These are phyloP conservation scores for Calophaca sinica DNA, from an alignment of 306 rosid genomes.

Conservation along the genomic window DNA sequence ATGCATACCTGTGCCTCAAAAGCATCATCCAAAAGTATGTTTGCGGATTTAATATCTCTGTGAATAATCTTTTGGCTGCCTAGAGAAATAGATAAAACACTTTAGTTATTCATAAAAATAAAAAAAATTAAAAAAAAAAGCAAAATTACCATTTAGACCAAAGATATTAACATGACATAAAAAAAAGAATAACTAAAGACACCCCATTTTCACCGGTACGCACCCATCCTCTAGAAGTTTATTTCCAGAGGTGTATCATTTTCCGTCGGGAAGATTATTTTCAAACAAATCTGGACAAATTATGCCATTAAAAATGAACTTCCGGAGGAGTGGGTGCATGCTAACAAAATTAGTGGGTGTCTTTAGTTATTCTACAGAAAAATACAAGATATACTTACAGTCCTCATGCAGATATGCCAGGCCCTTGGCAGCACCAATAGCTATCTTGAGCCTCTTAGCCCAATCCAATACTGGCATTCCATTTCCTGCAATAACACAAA, in stretches of 20 bases:
- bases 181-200: too few relatives aligned
- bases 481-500: constrained; percentile 50
- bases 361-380: not conserved
- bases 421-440: constrained; percentile 92
- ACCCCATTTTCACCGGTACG: too few relatives aligned
- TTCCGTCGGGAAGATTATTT: too few relatives aligned
- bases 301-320: too few relatives aligned
- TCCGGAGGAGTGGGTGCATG: too few relatives aligned
- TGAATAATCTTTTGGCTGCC: constrained; percentile 97
- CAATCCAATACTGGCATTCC: constrained; percentile 81
- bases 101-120: constrained; percentile 42
- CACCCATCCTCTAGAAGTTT: too few relatives aligned
- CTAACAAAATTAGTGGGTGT: too few relatives aligned
- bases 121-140: not conserved
- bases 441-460: constrained; percentile 81
- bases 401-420: constrained; percentile 94
- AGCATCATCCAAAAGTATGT: constrained; percentile 84
- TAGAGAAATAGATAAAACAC: constrained; percentile 53
- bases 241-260: too few relatives aligned
- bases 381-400: constrained; percentile 64
- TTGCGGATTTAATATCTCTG: constrained; percentile 95
- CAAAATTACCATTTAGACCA: constrained; percentile 2
- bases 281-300: too few relatives aligned
- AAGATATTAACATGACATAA: constrained; percentile 22
- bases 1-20: constrained; percentile 77